These are phyloP conservation scores for Wickerhamomyces chaumierensis DNA, from an alignment of 805 yeast genomes.

Conservation along the genomic window DNA sequence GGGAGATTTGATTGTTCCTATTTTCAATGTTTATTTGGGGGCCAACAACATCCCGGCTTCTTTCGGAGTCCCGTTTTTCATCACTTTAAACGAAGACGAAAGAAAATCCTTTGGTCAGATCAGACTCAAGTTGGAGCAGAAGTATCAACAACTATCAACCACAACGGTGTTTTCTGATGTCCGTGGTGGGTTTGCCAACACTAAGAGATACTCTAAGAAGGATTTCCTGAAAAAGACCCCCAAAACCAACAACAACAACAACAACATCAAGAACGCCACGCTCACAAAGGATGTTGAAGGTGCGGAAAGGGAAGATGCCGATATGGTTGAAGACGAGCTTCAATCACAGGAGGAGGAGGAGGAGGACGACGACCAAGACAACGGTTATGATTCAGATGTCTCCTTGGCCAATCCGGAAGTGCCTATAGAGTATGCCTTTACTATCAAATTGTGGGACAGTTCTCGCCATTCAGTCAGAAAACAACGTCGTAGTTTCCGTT, in stretches of 20 bases:
- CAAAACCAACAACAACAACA: too few relatives aligned
- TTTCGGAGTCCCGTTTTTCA: constrained; percentile 72
- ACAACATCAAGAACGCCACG: too few relatives aligned
- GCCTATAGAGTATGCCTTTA: constrained; percentile 38
- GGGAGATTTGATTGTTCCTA: constrained; percentile 50
- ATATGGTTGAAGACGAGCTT: background rate
- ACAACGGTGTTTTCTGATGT: constrained; percentile 23
- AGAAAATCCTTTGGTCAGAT: constrained; percentile 45
- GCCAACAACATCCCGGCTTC: constrained; percentile 31
- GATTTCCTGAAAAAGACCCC: too few relatives aligned
- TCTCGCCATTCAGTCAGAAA: constrained; percentile 11
- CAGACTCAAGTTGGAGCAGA: constrained; percentile 41
- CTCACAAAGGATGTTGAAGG: constrained; percentile 11
- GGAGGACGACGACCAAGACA: constrained; percentile 22
- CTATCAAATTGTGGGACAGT: constrained; percentile 28
- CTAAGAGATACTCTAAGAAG: too few relatives aligned
- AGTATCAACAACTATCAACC: constrained; percentile 37
- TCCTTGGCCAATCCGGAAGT: constrained; percentile 43
- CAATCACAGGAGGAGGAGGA: too few relatives aligned
- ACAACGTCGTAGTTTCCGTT: constrained; percentile 9
- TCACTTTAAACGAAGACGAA: constrained; percentile 44
- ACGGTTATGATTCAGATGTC: constrained; percentile 33
- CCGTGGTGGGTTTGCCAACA: constrained; percentile 1
- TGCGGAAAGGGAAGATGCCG: constrained; percentile 9
- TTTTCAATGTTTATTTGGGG: constrained; percentile 34